A percentile compares a stretch with the other conserved stretches of the same genome.
Conservation (phyloP, 805 yeast species). For the Myxozyma vanderwaltii region DNA sequence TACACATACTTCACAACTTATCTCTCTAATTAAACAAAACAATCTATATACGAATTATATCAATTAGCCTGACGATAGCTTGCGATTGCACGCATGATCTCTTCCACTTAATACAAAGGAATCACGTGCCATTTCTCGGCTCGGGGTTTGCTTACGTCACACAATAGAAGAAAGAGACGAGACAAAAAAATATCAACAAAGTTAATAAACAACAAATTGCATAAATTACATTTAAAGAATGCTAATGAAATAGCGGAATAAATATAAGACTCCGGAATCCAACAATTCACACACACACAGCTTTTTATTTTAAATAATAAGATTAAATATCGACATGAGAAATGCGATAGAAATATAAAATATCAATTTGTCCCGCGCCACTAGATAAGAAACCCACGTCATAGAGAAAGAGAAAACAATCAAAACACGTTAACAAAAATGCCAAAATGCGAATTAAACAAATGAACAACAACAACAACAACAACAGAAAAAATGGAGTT, state of each 20-base stretch:
- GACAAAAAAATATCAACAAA: background rate
- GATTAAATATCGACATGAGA: background rate
- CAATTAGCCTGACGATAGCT: too few relatives aligned
- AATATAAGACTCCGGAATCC: constrained; percentile 1
- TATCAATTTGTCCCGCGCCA: background rate
- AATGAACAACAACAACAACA: too few relatives aligned
- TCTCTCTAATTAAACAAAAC: too few relatives aligned
- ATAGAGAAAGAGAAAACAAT: background rate
- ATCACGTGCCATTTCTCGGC: too few relatives aligned
- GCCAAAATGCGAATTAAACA: background rate
- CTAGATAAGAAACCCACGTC: background rate
- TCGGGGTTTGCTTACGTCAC: too few relatives aligned
- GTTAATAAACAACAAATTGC: too few relatives aligned
- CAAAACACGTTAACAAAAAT: background rate
- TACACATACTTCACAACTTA: constrained; percentile 66
- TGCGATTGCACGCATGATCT: too few relatives aligned
- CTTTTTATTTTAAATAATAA: too few relatives aligned
- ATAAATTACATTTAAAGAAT: too few relatives aligned
- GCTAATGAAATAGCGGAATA: background rate
- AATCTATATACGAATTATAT: too few relatives aligned
- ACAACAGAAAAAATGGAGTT: too few relatives aligned
- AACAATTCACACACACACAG: background rate
- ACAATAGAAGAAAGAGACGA: background rate
- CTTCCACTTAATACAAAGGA: too few relatives aligned
- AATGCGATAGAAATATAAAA: background rate